Conservation (phyloP, 768 basidiomycete genomes). For the Termitomyces sp. region DNA sequence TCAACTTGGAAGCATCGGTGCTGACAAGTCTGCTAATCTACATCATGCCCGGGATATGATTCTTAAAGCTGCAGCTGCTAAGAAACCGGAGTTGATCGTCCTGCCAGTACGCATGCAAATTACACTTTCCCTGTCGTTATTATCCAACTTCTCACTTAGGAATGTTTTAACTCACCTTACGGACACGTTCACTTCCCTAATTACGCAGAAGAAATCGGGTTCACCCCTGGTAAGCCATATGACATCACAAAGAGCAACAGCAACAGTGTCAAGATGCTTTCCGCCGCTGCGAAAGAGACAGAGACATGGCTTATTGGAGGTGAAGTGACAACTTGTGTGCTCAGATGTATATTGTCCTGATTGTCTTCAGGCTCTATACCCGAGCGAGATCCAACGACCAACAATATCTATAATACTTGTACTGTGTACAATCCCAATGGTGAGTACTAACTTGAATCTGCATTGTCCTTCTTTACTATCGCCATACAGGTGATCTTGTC, state of each 20-base stretch:
- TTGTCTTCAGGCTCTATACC: constrained; percentile 80
- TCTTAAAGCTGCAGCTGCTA: constrained; percentile 51
- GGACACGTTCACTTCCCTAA: constrained; percentile 74
- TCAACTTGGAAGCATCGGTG: constrained; percentile 74
- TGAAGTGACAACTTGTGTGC: constrained; percentile 17
- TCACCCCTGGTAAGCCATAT: constrained; percentile 49
- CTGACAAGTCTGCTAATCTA: constrained; percentile 75
- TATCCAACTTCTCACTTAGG: constrained; percentile 34
- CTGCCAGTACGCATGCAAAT: constrained; percentile 54
- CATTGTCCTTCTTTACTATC: not conserved
- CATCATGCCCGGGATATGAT: constrained; percentile 79
- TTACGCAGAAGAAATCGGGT: constrained; percentile 78
- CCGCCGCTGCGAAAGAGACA: constrained; percentile 69
- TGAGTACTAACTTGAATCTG: constrained; percentile 13
- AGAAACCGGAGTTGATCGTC: constrained; percentile 76
- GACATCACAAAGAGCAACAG: constrained; percentile 51
- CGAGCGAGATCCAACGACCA: constrained; percentile 57
- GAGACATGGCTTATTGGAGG: constrained; percentile 93
- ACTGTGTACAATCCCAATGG: constrained; percentile 86
- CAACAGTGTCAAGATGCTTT: constrained; percentile 78
- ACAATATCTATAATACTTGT: constrained; percentile 87
- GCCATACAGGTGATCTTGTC: constrained; percentile 70
- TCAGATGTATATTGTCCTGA: not conserved
- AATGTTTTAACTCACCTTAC: constrained; percentile 88
- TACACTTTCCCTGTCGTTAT: not conserved